Evolutionary conservation across 2,329 filamentous ascomycete genomes (phyloP).

Genomic region (Cephalotrichum gorgonifer): DNA sequence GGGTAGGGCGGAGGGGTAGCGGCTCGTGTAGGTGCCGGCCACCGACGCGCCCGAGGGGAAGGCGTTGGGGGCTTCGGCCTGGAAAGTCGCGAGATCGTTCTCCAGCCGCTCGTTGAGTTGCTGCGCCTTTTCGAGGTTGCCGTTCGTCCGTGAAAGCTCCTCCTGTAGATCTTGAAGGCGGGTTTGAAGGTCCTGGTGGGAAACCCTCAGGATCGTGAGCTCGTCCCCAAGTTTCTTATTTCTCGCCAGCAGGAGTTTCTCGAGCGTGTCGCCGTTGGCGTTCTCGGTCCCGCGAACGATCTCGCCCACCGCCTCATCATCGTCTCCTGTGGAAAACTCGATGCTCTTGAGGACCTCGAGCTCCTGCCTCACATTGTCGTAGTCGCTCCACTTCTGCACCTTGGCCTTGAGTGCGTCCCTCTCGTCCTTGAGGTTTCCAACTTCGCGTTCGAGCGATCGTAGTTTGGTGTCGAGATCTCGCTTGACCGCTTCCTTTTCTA

Average conservation of each 20-base stretch:
- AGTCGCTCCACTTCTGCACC: slow-evolving; percentile 83
- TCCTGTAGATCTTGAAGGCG: slow-evolving; percentile 73
- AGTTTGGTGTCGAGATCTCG: slow-evolving; percentile 66
- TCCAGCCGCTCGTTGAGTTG: slow-evolving; percentile 83
- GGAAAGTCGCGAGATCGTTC: slow-evolving; percentile 79
- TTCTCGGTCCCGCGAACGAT: slow-evolving; percentile 24
- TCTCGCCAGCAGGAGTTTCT: slow-evolving; percentile 80
- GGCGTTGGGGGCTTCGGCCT: slow-evolving; percentile 72
- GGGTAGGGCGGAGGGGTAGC: slow-evolving; percentile 56
- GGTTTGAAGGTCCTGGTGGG: slow-evolving; percentile 80
- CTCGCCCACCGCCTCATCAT: slow-evolving; percentile 49
- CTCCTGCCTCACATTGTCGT: slow-evolving; percentile 93
- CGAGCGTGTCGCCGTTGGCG: slow-evolving; percentile 64
- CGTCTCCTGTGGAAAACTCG: slow-evolving; percentile 86
- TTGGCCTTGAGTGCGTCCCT: slow-evolving; percentile 70
- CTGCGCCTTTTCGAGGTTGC: slow-evolving; percentile 75
- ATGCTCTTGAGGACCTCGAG: slow-evolving; percentile 96
- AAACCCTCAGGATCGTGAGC: slow-evolving; percentile 83
- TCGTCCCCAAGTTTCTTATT: slow-evolving; percentile 97
- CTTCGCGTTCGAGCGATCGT: slow-evolving; percentile 70
- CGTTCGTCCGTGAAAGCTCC: slow-evolving; percentile 71
- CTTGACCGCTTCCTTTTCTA: slow-evolving; percentile 75
- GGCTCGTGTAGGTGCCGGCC: slow-evolving; percentile 79
- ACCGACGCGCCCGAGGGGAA: slow-evolving; percentile 89
- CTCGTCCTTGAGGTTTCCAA: slow-evolving; percentile 64